These are phyloP conservation scores for Aschersonia sp. DNA, from an alignment of 2,329 filamentous ascomycete genomes.

Conservation along the genomic window DNA sequence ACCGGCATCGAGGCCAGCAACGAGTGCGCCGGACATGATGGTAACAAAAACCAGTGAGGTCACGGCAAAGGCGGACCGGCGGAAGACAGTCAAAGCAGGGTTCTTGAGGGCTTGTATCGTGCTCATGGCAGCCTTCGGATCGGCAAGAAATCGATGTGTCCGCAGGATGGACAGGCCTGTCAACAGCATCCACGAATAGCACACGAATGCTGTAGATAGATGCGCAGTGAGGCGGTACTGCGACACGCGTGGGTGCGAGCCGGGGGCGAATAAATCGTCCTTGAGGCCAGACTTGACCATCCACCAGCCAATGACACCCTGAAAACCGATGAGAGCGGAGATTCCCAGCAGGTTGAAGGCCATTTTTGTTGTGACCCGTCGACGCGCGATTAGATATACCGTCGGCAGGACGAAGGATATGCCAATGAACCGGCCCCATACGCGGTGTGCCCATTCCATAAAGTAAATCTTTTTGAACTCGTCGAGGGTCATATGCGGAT, in stretches of 20 bases:
- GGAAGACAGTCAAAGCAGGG: constrained; percentile 58
- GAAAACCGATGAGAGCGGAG: constrained; percentile 78
- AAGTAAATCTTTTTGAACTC: constrained; percentile 99
- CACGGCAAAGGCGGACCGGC: constrained; percentile 55
- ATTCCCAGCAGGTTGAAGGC: constrained; percentile 68
- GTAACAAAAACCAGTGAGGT: constrained; percentile 71
- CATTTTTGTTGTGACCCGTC: constrained; percentile 66
- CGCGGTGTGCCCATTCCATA: constrained; percentile 95
- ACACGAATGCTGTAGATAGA: constrained; percentile 77
- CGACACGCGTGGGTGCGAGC: constrained; percentile 79
- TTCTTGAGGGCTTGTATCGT: constrained; percentile 46
- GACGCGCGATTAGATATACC: constrained; percentile 71
- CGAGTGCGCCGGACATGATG: constrained; percentile 83
- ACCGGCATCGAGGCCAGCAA: constrained; percentile 88
- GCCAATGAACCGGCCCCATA: constrained; percentile 89
- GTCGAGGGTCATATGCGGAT: constrained; percentile 78
- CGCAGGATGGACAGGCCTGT: constrained; percentile 76
- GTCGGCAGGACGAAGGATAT: constrained; percentile 80
- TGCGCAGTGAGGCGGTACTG: constrained; percentile 90
- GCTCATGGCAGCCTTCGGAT: constrained; percentile 47
- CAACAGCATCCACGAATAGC: constrained; percentile 89
- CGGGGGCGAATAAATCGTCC: constrained; percentile 86
- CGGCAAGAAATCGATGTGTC: constrained; percentile 53
- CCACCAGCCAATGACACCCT: constrained; percentile 96
- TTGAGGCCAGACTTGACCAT: constrained; percentile 97